A percentile compares a stretch with the other conserved stretches of the same genome.
Evolutionary conservation across 805 yeast species (phyloP).

Genomic region (Pichia deserticola): DNA sequence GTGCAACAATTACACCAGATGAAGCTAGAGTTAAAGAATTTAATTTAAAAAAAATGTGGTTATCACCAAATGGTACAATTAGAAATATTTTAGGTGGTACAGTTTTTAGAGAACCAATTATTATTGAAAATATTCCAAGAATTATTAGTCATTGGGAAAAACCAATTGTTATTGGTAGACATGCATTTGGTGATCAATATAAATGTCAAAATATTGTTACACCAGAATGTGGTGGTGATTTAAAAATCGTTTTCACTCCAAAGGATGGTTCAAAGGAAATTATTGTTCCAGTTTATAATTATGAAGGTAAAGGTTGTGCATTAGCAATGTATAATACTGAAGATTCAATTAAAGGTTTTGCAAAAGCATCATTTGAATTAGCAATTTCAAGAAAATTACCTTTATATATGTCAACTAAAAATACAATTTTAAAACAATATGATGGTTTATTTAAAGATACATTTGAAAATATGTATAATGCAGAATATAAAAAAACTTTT

Average conservation of each 20-base stretch:
- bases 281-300: slow-evolving; percentile 60
- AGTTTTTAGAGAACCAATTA: slow-evolving; percentile 94
- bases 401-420: slow-evolving; percentile 83
- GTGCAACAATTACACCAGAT: slow-evolving; percentile 98
- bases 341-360: slow-evolving; percentile 83
- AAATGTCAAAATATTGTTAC: slow-evolving; percentile 82
- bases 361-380: slow-evolving; percentile 84
- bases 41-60: slow-evolving; percentile 91
- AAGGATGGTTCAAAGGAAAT: slow-evolving; percentile 48
- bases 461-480: slow-evolving; percentile 72
- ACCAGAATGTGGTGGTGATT: slow-evolving; percentile 67
- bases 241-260: slow-evolving; percentile 73
- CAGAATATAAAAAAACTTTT: slow-evolving; percentile 60
- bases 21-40: slow-evolving; percentile 93
- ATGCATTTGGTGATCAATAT: slow-evolving; percentile 96
- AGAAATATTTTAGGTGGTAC: slow-evolving; percentile 95
- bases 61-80: slow-evolving; percentile 94
- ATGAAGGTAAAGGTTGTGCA: slow-evolving; percentile 70
- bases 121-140: slow-evolving; percentile 79
- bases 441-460: slow-evolving; percentile 95
- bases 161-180: slow-evolving; percentile 96
- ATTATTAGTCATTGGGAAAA: slow-evolving; percentile 88
- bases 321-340: slow-evolving; percentile 95
- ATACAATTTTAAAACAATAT: slow-evolving; percentile 87
- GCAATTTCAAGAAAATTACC: slow-evolving; percentile 76